Percentiles rank a stretch among this genome's conserved stretches.
These are phyloP conservation scores for Hypoxylon sp. DNA, from an alignment of 2,329 filamentous ascomycete genomes.

Conservation along the genomic window DNA sequence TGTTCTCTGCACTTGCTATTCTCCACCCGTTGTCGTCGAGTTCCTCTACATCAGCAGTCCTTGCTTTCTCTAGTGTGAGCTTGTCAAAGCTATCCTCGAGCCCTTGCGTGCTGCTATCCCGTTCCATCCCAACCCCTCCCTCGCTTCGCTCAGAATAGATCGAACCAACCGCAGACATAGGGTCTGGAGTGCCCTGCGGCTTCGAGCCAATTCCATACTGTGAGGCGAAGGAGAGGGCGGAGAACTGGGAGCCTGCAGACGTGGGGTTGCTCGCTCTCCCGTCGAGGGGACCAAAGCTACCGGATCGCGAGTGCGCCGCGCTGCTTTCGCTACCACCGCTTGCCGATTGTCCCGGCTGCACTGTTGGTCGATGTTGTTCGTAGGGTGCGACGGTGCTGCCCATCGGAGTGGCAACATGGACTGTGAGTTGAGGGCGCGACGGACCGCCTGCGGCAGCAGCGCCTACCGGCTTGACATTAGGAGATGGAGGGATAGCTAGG, in stretches of 20 bases:
- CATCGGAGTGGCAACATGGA: slow-evolving; percentile 90
- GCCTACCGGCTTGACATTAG: slow-evolving; percentile 82
- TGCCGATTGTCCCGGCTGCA: slow-evolving; percentile 73
- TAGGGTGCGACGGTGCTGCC: slow-evolving; percentile 81
- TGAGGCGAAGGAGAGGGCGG: slow-evolving; percentile 82
- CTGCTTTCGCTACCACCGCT: slow-evolving; percentile 85
- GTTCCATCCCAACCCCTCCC: slow-evolving; percentile 81
- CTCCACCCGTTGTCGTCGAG: slow-evolving; percentile 96
- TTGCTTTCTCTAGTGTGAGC: slow-evolving; percentile 83
- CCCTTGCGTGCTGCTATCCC: slow-evolving; percentile 83
- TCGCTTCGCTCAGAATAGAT: slow-evolving; percentile 86
- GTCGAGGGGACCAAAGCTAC: slow-evolving; percentile 84
- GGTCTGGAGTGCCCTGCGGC: slow-evolving; percentile 80
- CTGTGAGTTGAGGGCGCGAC: slow-evolving; percentile 74
- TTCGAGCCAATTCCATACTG: slow-evolving; percentile 76
- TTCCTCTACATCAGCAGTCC: slow-evolving; percentile 90
- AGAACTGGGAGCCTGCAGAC: slow-evolving; percentile 89
- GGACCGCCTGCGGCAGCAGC: slow-evolving; percentile 60
- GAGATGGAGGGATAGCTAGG: slow-evolving; percentile 89
- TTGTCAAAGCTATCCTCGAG: slow-evolving; percentile 81
- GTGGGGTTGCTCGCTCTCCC: slow-evolving; percentile 83
- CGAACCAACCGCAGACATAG: slow-evolving; percentile 88
- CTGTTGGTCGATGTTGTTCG: slow-evolving; percentile 69
- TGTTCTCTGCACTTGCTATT: slow-evolving; percentile 88
- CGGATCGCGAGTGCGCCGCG: slow-evolving; percentile 82